Evolutionary conservation across 2,329 filamentous ascomycete species (phyloP).

Genomic region (Orbilia javanica): DNA sequence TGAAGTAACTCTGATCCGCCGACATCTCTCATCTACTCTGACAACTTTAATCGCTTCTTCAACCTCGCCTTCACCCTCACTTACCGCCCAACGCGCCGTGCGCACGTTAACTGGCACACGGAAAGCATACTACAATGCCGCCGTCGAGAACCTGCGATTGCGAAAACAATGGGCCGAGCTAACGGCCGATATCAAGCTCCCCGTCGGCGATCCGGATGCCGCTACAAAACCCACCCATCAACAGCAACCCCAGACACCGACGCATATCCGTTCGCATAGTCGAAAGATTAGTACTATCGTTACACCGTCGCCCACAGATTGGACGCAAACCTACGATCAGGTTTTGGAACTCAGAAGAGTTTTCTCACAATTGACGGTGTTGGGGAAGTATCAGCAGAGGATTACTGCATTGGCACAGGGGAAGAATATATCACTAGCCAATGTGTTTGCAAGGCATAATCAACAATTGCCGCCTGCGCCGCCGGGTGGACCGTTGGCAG

Average conservation of each 20-base stretch:
- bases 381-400: constrained; percentile 51
- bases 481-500: constrained; percentile 39
- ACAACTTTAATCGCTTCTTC: constrained; percentile 42
- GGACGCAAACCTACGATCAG: constrained; percentile 47
- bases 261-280: constrained; percentile 8
- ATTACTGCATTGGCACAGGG: constrained; percentile 40
- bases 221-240: not conserved
- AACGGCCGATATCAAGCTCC: constrained; percentile 34
- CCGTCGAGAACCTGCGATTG: constrained; percentile 48
- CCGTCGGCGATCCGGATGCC: not conserved
- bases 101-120: constrained; percentile 48
- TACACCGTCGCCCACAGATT: constrained; percentile 17
- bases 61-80: constrained; percentile 26
- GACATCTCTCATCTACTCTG: constrained; percentile 46
- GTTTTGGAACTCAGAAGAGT: constrained; percentile 46
- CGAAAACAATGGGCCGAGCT: constrained; percentile 55
- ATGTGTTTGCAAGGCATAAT: constrained; percentile 30
- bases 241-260: not conserved
- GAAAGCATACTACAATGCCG: constrained; percentile 54
- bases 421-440: constrained; percentile 11
- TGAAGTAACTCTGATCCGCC: constrained; percentile 41
- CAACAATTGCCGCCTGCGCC: constrained; percentile 35
- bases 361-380: constrained; percentile 41
- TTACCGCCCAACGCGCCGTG: constrained; percentile 52
- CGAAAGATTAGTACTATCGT: constrained; percentile 9